These are phyloP conservation scores for Nemania serpens DNA, from an alignment of 2,329 filamentous ascomycete species.

Conservation along the genomic window DNA sequence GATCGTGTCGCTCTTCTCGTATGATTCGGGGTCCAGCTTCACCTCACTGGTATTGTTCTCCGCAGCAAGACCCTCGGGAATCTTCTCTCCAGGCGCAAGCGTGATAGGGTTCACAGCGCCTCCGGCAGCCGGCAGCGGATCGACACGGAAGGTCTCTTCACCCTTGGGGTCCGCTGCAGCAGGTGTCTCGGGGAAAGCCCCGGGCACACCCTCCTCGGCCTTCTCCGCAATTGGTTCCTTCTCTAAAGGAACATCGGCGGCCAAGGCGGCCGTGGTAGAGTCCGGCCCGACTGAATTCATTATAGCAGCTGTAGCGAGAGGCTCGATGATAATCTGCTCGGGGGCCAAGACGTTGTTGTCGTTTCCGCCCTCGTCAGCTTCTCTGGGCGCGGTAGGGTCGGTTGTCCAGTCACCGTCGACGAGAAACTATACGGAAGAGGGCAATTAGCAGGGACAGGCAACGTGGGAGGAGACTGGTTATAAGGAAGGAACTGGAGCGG, in stretches of 20 bases:
- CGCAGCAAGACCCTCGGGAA: conserved; percentile 71
- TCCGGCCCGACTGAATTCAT: conserved; percentile 72
- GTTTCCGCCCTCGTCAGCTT: conserved; percentile 82
- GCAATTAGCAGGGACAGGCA: conserved; percentile 34
- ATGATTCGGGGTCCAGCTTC: conserved; percentile 81
- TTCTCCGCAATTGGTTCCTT: conserved; percentile 47
- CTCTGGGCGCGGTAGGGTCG: conserved; percentile 79
- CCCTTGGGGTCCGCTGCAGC: conserved; percentile 54
- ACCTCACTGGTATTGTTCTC: conserved; percentile 74
- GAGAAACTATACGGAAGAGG: conserved; percentile 70
- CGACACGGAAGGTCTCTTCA: conserved; percentile 53
- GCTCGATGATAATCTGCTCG: conserved; percentile 64
- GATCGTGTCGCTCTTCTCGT: conserved; percentile 76
- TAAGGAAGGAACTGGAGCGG: conserved; percentile 4
- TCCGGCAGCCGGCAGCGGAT: conserved; percentile 65
- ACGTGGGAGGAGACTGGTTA: conserved; percentile 24
- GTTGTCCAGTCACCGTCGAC: conserved; percentile 90
- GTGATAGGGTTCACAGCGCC: conserved; percentile 78
- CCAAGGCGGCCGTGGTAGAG: conserved; percentile 73
- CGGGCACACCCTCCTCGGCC: conserved; percentile 56
- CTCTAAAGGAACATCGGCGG: conserved; percentile 67
- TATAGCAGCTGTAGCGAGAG: conserved; percentile 54
- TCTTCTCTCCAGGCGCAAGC: conserved; percentile 77
- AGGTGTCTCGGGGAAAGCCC: conserved; percentile 75
- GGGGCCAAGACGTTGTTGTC: conserved; percentile 89